phyloP scores from a whole-genome alignment of 2,329 filamentous ascomycete genomes.

The Cytospora leucostoma region DNA sequence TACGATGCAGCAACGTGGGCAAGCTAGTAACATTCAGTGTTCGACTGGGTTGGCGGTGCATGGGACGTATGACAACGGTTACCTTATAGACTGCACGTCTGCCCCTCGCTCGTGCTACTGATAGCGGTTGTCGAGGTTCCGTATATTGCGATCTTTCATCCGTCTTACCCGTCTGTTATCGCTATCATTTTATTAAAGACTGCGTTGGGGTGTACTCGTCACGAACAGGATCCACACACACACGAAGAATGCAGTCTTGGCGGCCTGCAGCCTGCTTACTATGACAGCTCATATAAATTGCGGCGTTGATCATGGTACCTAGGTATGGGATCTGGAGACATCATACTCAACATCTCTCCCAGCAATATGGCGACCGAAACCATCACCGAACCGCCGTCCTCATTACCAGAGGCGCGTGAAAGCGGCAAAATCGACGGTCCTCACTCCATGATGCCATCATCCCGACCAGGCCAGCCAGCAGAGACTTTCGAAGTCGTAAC shows the following conservation, averaged over 20 bases:
- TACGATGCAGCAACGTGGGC: no score
- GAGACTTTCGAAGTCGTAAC: conserved; percentile 2
- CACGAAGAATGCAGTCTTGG: no score
- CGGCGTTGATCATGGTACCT: neutral
- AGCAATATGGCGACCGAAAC: conserved; percentile 9
- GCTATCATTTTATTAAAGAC: neutral
- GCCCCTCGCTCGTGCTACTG: no score
- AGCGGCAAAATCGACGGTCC: neutral
- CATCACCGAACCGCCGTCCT: neutral
- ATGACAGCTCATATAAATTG: neutral
- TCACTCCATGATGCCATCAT: neutral
- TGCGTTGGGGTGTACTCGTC: no score
- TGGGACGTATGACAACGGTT: no score
- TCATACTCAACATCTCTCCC: neutral
- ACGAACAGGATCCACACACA: no score
- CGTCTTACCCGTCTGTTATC: neutral
- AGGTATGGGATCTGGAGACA: neutral
- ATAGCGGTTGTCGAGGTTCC: neutral
- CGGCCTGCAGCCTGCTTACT: neutral
- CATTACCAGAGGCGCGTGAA: neutral
- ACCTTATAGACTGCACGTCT: no score
- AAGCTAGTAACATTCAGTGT: no score
- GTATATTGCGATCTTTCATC: neutral
- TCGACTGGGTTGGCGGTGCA: no score
- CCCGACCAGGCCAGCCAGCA: conserved; percentile 9